Percentiles rank a stretch among this genome's conserved stretches.
Conservation (phyloP, 73 alveolate genomes). For the Symbiodinium natans region DNA sequence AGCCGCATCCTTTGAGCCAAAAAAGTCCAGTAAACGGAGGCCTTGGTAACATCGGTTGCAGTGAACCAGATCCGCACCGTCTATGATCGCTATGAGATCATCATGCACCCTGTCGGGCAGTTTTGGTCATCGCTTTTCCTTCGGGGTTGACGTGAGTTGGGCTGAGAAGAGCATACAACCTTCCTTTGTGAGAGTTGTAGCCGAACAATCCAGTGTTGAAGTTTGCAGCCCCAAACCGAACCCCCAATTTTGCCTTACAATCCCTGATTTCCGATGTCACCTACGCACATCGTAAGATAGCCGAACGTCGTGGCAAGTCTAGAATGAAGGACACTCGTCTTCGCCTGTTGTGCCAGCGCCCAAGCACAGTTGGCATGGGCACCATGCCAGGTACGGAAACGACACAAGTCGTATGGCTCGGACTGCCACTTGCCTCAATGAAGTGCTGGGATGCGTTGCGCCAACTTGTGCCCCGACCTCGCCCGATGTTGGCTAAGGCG, state of each 20-base stretch:
- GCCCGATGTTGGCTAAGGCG: not conserved
- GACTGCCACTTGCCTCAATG: conserved; percentile 5
- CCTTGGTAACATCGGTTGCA: conserved; percentile 69
- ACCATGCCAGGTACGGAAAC: conserved; percentile 85
- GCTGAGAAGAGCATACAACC: too few species aligned
- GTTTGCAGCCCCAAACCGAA: not conserved
- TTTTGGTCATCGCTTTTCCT: too few species aligned
- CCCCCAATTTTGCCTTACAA: not conserved
- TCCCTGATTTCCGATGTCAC: too few species aligned
- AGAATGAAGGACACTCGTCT: too few species aligned
- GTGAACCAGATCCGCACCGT: conserved; percentile 68
- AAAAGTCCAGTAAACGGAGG: too few species aligned
- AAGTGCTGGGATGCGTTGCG: not conserved
- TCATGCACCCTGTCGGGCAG: not conserved
- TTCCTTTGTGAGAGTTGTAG: too few species aligned
- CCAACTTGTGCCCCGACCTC: not conserved
- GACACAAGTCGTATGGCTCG: conserved; percentile 54
- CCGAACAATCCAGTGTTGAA: not conserved
- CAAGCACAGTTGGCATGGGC: too few species aligned
- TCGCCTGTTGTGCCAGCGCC: too few species aligned
- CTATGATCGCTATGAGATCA: conserved; percentile 75
- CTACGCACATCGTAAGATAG: too few species aligned
- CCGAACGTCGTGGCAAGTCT: too few species aligned
- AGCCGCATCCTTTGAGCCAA: too few species aligned
- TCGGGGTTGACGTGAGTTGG: too few species aligned